Base-by-base conservation (phyloP, 108 stramenopile genomes). In the Fragilaria radians region DNA sequence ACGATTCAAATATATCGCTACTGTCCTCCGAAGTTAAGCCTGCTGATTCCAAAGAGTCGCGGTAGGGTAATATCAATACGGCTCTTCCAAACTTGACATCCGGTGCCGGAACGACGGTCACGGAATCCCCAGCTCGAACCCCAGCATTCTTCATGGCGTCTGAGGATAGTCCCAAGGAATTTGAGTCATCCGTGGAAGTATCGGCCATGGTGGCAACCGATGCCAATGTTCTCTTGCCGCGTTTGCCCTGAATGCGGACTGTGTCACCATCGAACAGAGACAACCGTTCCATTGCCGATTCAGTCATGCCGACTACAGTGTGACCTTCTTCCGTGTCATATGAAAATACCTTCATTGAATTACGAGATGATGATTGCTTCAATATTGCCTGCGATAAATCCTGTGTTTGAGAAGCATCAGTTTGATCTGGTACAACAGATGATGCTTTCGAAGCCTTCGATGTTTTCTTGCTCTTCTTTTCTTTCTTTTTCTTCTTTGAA, bases 81-180 rank as follows among this genome's bases (percentile, higher is more conserved):
- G 77, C 74, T 70, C 86, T 93, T 23, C 91, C 91, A 61, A 93
- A 93, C 61, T 93, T 93, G 67, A 92, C 83, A 68, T 86, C 78
- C 17, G 90, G 87, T 17, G 83, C 83, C 21, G 91, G 79, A 0
- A 79, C 59, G 0, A 92, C 73, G 1, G 76, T 78, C 0, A 92
- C 91, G 18, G 73, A 70, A 57, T 92, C 91, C 25, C 91, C 91
- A 4, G 85, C 79, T 25, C 91, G 83, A 7, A 92, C 91, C 28
- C 85, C 91, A 28, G 81, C 76, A 66, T 92, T 92, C 63, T 86
- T 88, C 87, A 92, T 89, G 27, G 84, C 77, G 62, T 92, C 87
- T 23, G 26, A 33, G 3, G 86, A 82, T 82, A 91, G 83, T 17
- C 86, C 90, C 51, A 91, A 56, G 3, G 82, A 67, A 9, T 70